Conservation (phyloP, 1,139 yeast genomes). For the Chernovozyma sophiae-reginae region DNA sequence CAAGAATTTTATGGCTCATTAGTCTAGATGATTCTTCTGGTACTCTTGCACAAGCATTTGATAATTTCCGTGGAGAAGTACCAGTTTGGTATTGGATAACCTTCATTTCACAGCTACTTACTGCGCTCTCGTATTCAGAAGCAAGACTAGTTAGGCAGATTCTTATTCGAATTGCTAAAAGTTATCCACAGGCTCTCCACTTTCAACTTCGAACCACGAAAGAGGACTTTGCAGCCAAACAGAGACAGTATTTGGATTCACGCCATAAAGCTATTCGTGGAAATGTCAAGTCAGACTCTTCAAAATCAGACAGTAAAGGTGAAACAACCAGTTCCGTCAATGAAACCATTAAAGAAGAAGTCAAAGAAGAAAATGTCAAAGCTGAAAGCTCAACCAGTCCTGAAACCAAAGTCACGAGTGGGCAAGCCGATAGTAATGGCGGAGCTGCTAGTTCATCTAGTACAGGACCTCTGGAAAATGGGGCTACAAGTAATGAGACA, state of each 20-base stretch:
- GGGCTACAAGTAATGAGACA: not conserved
- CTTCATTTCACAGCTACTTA: constrained; percentile 87
- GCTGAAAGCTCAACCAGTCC: constrained; percentile 2
- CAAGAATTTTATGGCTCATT: constrained; percentile 90
- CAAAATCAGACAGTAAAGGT: constrained; percentile 3
- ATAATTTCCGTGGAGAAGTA: constrained; percentile 88
- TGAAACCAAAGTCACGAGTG: not conserved
- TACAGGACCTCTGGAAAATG: constrained; percentile 1
- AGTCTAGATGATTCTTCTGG: constrained; percentile 87
- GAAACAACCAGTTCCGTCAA: not conserved
- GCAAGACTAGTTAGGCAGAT: constrained; percentile 86
- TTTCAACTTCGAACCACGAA: constrained; percentile 93
- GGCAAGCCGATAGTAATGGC: constrained; percentile 1
- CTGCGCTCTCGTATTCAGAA: constrained; percentile 87
- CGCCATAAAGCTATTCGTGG: constrained; percentile 25
- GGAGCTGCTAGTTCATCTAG: constrained; percentile 1
- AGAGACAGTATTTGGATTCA: constrained; percentile 69
- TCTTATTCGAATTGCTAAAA: constrained; percentile 86
- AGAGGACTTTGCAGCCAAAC: constrained; percentile 88
- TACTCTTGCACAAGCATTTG: constrained; percentile 81
- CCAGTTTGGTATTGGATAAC: constrained; percentile 99
- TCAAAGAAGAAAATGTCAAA: constrained; percentile 5
- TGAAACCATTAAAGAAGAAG: not conserved
- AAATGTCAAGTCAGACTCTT: not conserved
- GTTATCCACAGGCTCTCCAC: constrained; percentile 95